A percentile compares a stretch with the other conserved stretches of the same genome.
Evolutionary conservation across 1,139 yeast genomes (phyloP).

Genomic region (Spencermartinsiella ligniputridi): DNA sequence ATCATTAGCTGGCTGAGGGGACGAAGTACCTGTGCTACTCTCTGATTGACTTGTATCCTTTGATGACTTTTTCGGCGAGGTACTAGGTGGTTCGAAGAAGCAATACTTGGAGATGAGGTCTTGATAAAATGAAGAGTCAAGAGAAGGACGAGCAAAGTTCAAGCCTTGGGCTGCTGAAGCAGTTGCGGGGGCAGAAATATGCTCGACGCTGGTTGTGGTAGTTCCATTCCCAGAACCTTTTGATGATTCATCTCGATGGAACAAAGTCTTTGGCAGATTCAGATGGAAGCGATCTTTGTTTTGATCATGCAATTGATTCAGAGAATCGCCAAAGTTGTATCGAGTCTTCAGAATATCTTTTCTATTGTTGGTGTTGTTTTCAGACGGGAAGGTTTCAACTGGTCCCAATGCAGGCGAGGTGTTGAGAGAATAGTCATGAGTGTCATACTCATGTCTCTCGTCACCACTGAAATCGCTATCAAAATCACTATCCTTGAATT

Average conservation of each 20-base stretch:
- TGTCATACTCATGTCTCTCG: constrained; percentile 6
- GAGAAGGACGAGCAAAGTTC: constrained; percentile 24
- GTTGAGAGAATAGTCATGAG: neutral
- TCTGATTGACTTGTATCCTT: neutral
- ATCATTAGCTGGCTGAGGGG: neutral
- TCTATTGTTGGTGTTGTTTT: constrained; percentile 3
- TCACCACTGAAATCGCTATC: constrained; percentile 3
- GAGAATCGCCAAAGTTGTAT: constrained; percentile 38
- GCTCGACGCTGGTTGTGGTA: constrained; percentile 6
- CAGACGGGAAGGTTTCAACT: neutral
- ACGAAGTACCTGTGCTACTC: neutral
- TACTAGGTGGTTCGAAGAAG: constrained; percentile 39
- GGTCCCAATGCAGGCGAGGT: neutral
- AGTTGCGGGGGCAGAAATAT: constrained; percentile 5
- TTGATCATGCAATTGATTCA: constrained; percentile 11
- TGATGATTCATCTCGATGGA: neutral
- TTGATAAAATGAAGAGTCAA: constrained; percentile 61
- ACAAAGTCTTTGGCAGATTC: neutral
- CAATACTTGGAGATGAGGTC: constrained; percentile 70
- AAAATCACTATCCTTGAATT: constrained; percentile 7
- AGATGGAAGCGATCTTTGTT: neutral
- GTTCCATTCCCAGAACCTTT: neutral
- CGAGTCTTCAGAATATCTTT: constrained; percentile 20
- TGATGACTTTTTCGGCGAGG: neutral
- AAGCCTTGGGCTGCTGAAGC: constrained; percentile 5